Base-by-base conservation (phyloP, 805 yeast genomes). In the Lachancea mirantina region DNA sequence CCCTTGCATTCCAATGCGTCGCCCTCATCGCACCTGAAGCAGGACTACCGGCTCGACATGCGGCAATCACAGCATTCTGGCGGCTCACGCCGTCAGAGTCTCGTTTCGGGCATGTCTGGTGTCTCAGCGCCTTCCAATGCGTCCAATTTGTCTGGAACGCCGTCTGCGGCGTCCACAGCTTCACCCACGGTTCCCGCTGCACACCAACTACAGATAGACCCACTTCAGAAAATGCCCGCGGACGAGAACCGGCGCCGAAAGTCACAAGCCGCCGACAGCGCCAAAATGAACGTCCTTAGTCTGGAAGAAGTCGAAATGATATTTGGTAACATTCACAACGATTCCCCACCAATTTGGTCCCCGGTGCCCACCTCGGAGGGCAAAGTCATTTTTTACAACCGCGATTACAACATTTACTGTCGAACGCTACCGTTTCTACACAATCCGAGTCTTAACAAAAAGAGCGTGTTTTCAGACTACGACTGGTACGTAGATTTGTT, bases 331-430 rank as follows among this genome's bases (percentile, higher is more conserved):
- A 39, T 57, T 11, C 59, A 59, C 14, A 46, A 53, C 3, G 45
- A 58, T 3, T 47, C 49, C 8, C 55, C 57, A 3, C 72, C 74
- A 0, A 53, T 70, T 10, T 81, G 89, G 88, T 53, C 76, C 0
- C 81, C 85, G 0, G 67, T 70, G 29, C 57, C 70, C n/a, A 70
- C 43, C 3, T 62, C 65, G 8, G 68, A 65, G 32, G 79, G 76
- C 14, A 69, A 69, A 31, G 52, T 76, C 10, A 57, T 78, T 6
- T 82, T 67, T 55, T 76, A 73, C 54, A 75, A 78, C 46, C 70
- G 74, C 19, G 72, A 73, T 20, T 57, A 82, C 32, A 70, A 77
- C 43, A 61, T 78, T 1, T 74, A 71, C 43, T 73, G 84, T 42
- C 65, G 67, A 24, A 68, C 72, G 9, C 47, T 78, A 23, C 89